Evolutionary conservation across 495 filamentous ascomycete species (phyloP).

Genomic region (Aspergillus diversus): DNA sequence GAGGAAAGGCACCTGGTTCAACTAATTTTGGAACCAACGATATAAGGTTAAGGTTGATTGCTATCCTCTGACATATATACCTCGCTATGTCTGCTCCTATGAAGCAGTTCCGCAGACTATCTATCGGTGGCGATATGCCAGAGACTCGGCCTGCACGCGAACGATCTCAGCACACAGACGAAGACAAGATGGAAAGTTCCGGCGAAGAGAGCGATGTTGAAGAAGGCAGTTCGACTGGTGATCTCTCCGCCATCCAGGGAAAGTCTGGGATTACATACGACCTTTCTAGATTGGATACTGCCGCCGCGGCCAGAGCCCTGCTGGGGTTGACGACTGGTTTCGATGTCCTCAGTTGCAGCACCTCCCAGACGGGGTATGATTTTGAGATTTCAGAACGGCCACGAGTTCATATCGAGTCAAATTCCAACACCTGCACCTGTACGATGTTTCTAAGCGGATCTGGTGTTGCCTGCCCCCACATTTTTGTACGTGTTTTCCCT

Average conservation of each 20-base stretch:
- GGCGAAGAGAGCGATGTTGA: constrained; percentile 16
- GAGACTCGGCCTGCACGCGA: constrained; percentile 15
- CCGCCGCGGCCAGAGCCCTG: constrained; percentile 39
- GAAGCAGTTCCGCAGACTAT: constrained; percentile 34
- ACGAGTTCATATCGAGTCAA: constrained; percentile 35
- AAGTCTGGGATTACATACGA: constrained; percentile 49
- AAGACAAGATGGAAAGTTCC: constrained; percentile 25
- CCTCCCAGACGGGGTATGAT: constrained; percentile 35
- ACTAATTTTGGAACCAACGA: not conserved
- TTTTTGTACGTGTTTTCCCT: constrained; percentile 42
- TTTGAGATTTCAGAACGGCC: constrained; percentile 43
- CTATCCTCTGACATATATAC: not conserved
- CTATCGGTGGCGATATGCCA: constrained; percentile 4
- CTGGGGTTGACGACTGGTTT: constrained; percentile 42
- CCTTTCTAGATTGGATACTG: constrained; percentile 37
- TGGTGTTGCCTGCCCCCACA: constrained; percentile 48
- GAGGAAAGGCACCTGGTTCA: not conserved
- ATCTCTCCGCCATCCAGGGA: constrained; percentile 33
- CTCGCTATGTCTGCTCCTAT: constrained; percentile 46
- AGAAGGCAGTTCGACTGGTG: constrained; percentile 25
- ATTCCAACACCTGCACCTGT: constrained; percentile 43
- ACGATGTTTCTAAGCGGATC: constrained; percentile 34
- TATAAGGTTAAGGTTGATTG: not conserved
- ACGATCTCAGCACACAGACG: constrained; percentile 11
- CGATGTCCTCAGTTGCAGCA: constrained; percentile 41